Evolutionary conservation across 2,329 filamentous ascomycete genomes (phyloP).

Genomic region (Colletotrichum eleusines): DNA sequence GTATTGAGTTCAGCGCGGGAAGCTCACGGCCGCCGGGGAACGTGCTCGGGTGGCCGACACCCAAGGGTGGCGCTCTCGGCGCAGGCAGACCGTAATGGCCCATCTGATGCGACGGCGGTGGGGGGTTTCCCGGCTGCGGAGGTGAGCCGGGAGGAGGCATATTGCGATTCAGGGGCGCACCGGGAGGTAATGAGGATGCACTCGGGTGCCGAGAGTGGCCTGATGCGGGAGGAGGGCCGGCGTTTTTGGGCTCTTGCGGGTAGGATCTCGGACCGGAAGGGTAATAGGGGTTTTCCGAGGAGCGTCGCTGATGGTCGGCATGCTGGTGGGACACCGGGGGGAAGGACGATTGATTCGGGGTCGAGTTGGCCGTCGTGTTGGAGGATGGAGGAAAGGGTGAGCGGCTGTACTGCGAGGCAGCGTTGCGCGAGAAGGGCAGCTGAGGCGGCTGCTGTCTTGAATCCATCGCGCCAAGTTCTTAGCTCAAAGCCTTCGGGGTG

Average conservation of each 20-base stretch:
- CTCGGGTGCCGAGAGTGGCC: constrained; percentile 58
- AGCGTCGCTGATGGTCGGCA: constrained; percentile 52
- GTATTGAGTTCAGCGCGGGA: constrained; percentile 63
- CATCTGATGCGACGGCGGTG: constrained; percentile 49
- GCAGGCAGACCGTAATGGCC: constrained; percentile 60
- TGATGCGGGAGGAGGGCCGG: constrained; percentile 48
- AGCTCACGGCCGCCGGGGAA: constrained; percentile 65
- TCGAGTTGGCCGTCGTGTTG: constrained; percentile 26
- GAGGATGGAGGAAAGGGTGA: constrained; percentile 45
- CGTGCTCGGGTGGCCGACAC: constrained; percentile 58
- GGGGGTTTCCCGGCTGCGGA: constrained; percentile 53
- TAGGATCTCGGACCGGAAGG: constrained; percentile 52
- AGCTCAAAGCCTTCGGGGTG: constrained; percentile 47
- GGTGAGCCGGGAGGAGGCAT: constrained; percentile 63
- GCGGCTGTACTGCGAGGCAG: constrained; percentile 49
- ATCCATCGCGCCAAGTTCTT: constrained; percentile 53
- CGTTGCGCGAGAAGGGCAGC: constrained; percentile 48
- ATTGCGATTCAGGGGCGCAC: constrained; percentile 53
- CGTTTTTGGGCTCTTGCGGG: constrained; percentile 47
- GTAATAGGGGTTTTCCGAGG: constrained; percentile 59
- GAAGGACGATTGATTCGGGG: constrained; percentile 42
- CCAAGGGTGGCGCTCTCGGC: constrained; percentile 58
- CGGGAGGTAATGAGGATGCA: constrained; percentile 58
- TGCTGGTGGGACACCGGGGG: constrained; percentile 42
- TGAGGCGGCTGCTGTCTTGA: constrained; percentile 49